phyloP scores from a whole-genome alignment of 2,329 filamentous ascomycete species.

The Onygenales sp. region DNA sequence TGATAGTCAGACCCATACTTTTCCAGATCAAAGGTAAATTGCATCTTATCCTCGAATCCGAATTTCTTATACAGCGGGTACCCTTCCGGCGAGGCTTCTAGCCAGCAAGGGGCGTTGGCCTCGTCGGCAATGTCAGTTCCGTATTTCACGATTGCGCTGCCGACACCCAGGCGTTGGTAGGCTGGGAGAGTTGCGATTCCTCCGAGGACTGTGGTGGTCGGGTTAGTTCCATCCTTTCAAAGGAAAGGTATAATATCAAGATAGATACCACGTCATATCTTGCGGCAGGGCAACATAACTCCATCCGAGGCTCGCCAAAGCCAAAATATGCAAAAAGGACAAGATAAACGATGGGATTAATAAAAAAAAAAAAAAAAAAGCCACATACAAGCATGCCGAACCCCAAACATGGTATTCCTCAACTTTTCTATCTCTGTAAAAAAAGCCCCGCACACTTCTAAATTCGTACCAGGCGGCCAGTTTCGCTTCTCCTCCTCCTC shows the following conservation, averaged over 20 bases:
- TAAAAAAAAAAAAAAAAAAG: neutral
- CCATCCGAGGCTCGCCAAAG: neutral
- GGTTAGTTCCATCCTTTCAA: neutral
- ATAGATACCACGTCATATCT: too few species aligned
- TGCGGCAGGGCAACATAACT: too few species aligned
- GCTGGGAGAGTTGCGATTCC: constrained; percentile 24
- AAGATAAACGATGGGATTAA: neutral
- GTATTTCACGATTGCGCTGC: constrained; percentile 16
- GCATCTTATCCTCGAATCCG: constrained; percentile 19
- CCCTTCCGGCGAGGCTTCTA: constrained; percentile 18
- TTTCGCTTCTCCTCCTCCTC: constrained; percentile 5
- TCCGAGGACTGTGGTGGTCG: constrained; percentile 17
- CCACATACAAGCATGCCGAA: constrained; percentile 7
- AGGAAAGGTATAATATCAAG: too few species aligned
- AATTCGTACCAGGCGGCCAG: constrained; percentile 9
- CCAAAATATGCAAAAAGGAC: neutral
- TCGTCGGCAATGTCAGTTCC: constrained; percentile 15
- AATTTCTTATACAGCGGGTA: constrained; percentile 18
- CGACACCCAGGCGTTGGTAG: constrained; percentile 20
- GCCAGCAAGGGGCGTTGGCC: constrained; percentile 15
- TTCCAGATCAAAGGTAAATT: constrained; percentile 6
- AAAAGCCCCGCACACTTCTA: constrained; percentile 9
- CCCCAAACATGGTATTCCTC: constrained; percentile 9
- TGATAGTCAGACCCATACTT: constrained; percentile 13
- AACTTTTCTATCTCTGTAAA: constrained; percentile 7